Conservation (phyloP, 208 protist species). For the Leishmania major region DNA sequence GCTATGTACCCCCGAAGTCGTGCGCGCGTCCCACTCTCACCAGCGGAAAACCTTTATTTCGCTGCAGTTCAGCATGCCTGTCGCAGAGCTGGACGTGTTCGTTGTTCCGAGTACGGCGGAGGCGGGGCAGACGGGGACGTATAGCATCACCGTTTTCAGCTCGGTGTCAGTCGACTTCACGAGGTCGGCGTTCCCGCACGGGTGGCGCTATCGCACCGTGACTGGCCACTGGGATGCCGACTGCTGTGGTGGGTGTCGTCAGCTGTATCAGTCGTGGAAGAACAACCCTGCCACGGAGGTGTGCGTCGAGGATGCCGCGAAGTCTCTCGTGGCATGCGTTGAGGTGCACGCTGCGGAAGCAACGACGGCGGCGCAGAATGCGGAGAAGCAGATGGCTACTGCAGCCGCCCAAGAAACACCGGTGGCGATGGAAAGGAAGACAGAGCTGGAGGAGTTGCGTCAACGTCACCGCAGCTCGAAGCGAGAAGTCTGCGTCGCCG, state of each 20-base stretch:
- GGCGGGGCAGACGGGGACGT: slow-evolving; percentile 51
- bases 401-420: not conserved
- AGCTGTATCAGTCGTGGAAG: slow-evolving; percentile 75
- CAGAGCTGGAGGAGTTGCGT: slow-evolving; percentile 49
- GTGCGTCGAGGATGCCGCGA: slow-evolving; percentile 20
- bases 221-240: slow-evolving; percentile 65
- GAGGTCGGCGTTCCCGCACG: slow-evolving; percentile 63
- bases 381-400: not conserved
- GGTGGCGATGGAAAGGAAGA: slow-evolving; percentile 17
- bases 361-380: not conserved
- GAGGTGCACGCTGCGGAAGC: slow-evolving; percentile 25
- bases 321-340: slow-evolving; percentile 49
- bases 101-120: slow-evolving; percentile 67
- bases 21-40: slow-evolving; percentile 41
- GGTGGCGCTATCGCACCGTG: slow-evolving; percentile 71
- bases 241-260: slow-evolving; percentile 72
- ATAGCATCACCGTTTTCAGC: slow-evolving; percentile 76
- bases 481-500: slow-evolving; percentile 53
- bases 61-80: slow-evolving; percentile 43
- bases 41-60: slow-evolving; percentile 41
- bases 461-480: slow-evolving; percentile 35
- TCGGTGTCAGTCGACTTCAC: slow-evolving; percentile 45
- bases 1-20: slow-evolving; percentile 42
- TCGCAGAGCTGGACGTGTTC: slow-evolving; percentile 53
- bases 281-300: slow-evolving; percentile 73